Evolutionary conservation across 2,329 filamentous ascomycete genomes (phyloP), one percentile per base, ranked within the genome.

Genomic region (Exophiala spinifera): DNA sequence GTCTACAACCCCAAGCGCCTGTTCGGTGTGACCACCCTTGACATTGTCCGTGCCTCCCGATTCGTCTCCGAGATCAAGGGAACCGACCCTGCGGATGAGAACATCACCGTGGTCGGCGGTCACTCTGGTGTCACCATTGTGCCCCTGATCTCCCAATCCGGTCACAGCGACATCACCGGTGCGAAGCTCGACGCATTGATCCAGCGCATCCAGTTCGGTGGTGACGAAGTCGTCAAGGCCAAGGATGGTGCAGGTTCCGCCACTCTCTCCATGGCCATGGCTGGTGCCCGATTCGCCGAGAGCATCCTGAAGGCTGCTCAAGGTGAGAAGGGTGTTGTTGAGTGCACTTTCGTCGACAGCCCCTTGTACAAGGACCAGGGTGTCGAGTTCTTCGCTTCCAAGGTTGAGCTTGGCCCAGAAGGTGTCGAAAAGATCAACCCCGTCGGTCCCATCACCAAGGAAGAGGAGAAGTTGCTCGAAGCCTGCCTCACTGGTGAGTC

Each of bases 1-100:
- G 92, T 97, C 80, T 99, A 96, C 87, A 92, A 99, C 86, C 91
- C 94, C 76, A 95, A 95, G 87, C 89, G 89, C 71, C 89, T 99
- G 68, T 99, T 99, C 79, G 94, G 94, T 82, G 94, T 99, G 72
- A 99, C 94, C 78, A 97, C 94, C 70, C 91, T 99, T 70, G 94
- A 99, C 70, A 91, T 97, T 63, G 94, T 99, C 76, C 94, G 94
- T 73, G 92, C 94, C 70, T 91, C 87, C 71, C 90, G 91, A 79
- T 99, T 99, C 85, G 94, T 97, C 79, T 91, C 88, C 69, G 86
- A 96, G 83, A 77, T 95, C 79, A 92, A 95, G 86, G 78, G 75
- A 71, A 90, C 87, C 76, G 87, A 97, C 82, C 94, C 94, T 68
- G 85, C 85, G 71, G 84, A 88, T 74, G 91, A 96, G 87, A 88